Conservation (phyloP, 2,329 filamentous ascomycete genomes). For the Fusarium sambucinum region DNA sequence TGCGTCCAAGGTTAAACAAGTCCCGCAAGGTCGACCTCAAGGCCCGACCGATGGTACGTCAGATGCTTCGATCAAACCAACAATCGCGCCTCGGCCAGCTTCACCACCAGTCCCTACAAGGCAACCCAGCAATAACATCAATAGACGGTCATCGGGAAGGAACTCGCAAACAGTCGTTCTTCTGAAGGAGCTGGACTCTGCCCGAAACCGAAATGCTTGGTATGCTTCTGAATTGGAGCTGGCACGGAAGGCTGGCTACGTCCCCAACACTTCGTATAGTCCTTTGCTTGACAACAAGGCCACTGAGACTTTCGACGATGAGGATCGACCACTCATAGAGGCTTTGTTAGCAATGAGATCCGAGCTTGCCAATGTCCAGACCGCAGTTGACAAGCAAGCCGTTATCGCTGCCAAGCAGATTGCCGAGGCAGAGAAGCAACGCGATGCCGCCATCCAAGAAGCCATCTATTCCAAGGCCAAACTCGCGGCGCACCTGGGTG, state of each 20-base stretch:
- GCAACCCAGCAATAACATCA: slow-evolving; percentile 69
- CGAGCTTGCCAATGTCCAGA: slow-evolving; percentile 90
- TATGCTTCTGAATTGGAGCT: slow-evolving; percentile 95
- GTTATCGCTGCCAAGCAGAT: slow-evolving; percentile 87
- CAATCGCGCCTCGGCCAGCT: slow-evolving; percentile 57
- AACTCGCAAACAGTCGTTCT: slow-evolving; percentile 78
- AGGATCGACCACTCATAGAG: slow-evolving; percentile 92
- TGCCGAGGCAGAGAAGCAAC: slow-evolving; percentile 92
- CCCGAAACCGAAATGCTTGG: slow-evolving; percentile 92
- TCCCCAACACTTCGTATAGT: slow-evolving; percentile 75
- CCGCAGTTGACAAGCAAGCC: slow-evolving; percentile 88
- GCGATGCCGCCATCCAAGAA: slow-evolving; percentile 93
- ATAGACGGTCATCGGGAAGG: slow-evolving; percentile 69
- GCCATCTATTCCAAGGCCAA: slow-evolving; percentile 96
- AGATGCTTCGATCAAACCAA: slow-evolving; percentile 63
- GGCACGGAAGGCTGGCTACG: slow-evolving; percentile 90
- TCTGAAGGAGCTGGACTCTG: slow-evolving; percentile 86
- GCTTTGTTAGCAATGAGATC: slow-evolving; percentile 91
- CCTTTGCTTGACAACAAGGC: slow-evolving; percentile 81
- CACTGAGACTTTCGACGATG: slow-evolving; percentile 86
- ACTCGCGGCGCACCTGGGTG: slow-evolving; percentile 79
- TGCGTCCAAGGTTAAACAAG: slow-evolving; percentile 51
- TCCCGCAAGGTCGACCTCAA: slow-evolving; percentile 63
- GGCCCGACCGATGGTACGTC: slow-evolving; percentile 76
- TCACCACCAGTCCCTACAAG: slow-evolving; percentile 71